phyloP scores from a whole-genome alignment of 2,329 filamentous ascomycete species.

The Fusarium sororula region DNA sequence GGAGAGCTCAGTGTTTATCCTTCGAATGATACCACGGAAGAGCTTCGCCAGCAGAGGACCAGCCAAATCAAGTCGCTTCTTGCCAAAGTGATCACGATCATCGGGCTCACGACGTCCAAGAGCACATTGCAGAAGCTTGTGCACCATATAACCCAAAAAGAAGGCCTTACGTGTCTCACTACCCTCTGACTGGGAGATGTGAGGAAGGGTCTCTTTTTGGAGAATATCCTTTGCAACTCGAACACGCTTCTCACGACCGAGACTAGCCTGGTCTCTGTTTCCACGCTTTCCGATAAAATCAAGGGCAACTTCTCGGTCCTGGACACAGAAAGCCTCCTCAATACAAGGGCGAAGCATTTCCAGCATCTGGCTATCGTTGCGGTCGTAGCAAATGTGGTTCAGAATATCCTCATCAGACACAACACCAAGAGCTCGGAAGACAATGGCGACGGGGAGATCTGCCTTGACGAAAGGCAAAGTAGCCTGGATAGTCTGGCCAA shows the following conservation, averaged over 20 bases:
- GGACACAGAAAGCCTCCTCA: conserved; percentile 95
- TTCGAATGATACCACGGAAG: conserved; percentile 90
- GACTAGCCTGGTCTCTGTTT: conserved; percentile 65
- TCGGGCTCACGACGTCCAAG: conserved; percentile 93
- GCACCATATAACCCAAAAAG: conserved; percentile 99
- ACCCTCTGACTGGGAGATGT: conserved; percentile 94
- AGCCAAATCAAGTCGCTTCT: conserved; percentile 96
- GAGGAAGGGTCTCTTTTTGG: conserved; percentile 95
- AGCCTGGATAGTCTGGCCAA: conserved; percentile 88
- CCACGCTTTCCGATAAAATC: conserved; percentile 97
- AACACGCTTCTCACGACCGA: conserved; percentile 86
- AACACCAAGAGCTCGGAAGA: conserved; percentile 94
- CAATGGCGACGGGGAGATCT: conserved; percentile 92
- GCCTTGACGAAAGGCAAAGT: conserved; percentile 93
- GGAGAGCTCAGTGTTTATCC: conserved; percentile 90
- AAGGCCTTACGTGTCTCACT: conserved; percentile 97
- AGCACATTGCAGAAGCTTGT: conserved; percentile 91
- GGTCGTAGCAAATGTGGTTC: conserved; percentile 96
- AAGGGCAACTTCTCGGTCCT: conserved; percentile 91
- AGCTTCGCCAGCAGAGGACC: conserved; percentile 95
- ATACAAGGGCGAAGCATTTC: conserved; percentile 98
- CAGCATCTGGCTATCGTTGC: conserved; percentile 94
- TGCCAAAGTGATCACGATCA: conserved; percentile 98
- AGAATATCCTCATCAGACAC: conserved; percentile 98
- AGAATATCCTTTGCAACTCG: conserved; percentile 93